Conservation (phyloP, 1,139 yeast species). For the Kodamaea ohmeri region DNA sequence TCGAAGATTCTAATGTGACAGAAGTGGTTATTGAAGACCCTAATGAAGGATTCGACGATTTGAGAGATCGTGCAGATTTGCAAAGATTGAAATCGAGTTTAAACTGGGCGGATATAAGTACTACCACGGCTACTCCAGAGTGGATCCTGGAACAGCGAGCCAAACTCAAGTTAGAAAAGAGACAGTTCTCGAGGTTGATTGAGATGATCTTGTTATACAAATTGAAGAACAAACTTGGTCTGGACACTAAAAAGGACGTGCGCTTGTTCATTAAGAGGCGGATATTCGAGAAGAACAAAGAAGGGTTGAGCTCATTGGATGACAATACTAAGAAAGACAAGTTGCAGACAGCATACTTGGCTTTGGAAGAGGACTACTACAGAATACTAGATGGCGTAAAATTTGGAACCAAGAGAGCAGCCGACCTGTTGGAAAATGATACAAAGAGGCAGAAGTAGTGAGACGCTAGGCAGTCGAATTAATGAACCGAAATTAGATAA, state of each 20-base stretch:
- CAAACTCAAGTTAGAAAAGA: constrained; percentile 61
- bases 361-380: constrained; percentile 66
- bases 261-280: constrained; percentile 69
- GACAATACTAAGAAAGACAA: constrained; percentile 60
- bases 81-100: constrained; percentile 38
- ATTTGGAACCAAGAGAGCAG: constrained; percentile 19
- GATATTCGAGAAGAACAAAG: constrained; percentile 72
- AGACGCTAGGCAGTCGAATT: too few species aligned
- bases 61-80: constrained; percentile 82
- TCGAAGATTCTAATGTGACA: constrained; percentile 47
- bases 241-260: constrained; percentile 36
- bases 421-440: background rate
- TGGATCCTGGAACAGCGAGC: constrained; percentile 45
- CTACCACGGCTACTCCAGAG: constrained; percentile 24
- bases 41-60: constrained; percentile 85
- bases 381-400: constrained; percentile 47
- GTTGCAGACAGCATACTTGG: constrained; percentile 70
- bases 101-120: constrained; percentile 23
- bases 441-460: constrained; percentile 3
- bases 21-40: constrained; percentile 96
- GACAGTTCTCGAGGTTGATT: constrained; percentile 74
- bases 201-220: constrained; percentile 69
- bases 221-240: constrained; percentile 27
- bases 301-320: constrained; percentile 68
- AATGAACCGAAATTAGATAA: too few species aligned